Conservation (phyloP, 495 filamentous ascomycete genomes). For the Friedmanniomyces simplex region DNA sequence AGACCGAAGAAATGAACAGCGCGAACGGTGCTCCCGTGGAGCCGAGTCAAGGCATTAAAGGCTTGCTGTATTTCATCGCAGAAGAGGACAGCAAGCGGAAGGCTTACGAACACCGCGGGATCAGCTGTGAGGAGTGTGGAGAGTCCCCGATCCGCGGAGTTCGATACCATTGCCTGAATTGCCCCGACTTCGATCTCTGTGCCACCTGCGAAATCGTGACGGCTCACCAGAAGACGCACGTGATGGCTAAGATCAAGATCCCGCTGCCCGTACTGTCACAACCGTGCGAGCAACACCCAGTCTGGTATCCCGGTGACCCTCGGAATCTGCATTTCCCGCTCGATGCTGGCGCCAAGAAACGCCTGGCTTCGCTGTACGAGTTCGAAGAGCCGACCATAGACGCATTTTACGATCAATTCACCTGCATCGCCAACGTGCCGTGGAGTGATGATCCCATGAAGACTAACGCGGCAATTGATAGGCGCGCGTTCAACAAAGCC, state of each 20-base stretch:
- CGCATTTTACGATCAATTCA: slow-evolving; percentile 93
- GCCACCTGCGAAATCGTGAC: slow-evolving; percentile 67
- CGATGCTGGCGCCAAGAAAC: slow-evolving; percentile 49
- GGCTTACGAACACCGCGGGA: slow-evolving; percentile 88
- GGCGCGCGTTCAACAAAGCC: slow-evolving; percentile 80
- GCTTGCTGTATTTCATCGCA: slow-evolving; percentile 37
- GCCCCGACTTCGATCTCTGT: slow-evolving; percentile 66
- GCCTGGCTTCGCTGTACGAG: slow-evolving; percentile 57
- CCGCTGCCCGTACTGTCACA: slow-evolving; percentile 59
- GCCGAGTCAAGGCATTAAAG: slow-evolving; percentile 36
- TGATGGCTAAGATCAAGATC: slow-evolving; percentile 87
- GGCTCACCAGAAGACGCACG: slow-evolving; percentile 73
- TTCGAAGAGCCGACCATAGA: slow-evolving; percentile 79
- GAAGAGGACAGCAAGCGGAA: slow-evolving; percentile 66
- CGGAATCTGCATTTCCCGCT: slow-evolving; percentile 53
- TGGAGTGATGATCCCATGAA: slow-evolving; percentile 74
- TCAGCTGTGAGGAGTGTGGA: slow-evolving; percentile 61
- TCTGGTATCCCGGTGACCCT: slow-evolving; percentile 88
- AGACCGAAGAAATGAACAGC: slow-evolving; percentile 4
- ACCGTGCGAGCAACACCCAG: slow-evolving; percentile 57
- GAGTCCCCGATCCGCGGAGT: slow-evolving; percentile 1
- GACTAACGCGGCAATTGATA: slow-evolving; percentile 73
- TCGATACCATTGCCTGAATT: slow-evolving; percentile 25
- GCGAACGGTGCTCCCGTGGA: slow-evolving; percentile 17
- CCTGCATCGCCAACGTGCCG: slow-evolving; percentile 75